These are phyloP conservation scores for Saccharomycopsis sp. DNA, from an alignment of 805 yeast genomes.

Conservation along the genomic window DNA sequence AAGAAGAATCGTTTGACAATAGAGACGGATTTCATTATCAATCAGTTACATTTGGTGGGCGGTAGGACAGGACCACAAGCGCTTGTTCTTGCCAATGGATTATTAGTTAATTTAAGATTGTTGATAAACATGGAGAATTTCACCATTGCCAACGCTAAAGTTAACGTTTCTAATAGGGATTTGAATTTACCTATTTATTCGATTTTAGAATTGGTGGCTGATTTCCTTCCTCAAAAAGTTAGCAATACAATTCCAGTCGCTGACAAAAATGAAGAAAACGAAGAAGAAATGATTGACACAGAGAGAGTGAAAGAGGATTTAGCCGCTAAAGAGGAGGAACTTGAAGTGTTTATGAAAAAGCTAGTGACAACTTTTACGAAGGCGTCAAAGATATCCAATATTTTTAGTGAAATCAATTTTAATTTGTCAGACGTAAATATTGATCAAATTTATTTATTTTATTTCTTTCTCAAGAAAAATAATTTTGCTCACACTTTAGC, in stretches of 20 bases:
- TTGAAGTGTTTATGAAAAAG: slow-evolving; percentile 6
- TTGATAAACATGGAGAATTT: neutral
- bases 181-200: slow-evolving; percentile 1
- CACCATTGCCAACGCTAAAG: neutral
- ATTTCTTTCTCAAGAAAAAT: slow-evolving; percentile 8
- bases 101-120: slow-evolving; percentile 2
- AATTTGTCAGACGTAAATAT: slow-evolving; percentile 24
- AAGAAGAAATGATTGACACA: neutral
- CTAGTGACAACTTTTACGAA: neutral
- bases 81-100: neutral
- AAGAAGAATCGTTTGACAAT: neutral
- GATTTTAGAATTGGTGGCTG: neutral
- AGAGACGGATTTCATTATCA: neutral
- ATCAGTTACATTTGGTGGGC: neutral
- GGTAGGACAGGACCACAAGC: neutral
- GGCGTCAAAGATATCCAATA: neutral
- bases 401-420: slow-evolving; percentile 24
- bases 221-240: neutral
- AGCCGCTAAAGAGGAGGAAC: neutral
- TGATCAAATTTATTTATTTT: slow-evolving; percentile 26
- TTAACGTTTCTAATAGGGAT: neutral
- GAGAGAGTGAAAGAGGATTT: slow-evolving; percentile 1
- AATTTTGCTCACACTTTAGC: neutral
- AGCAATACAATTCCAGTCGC: neutral
- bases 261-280: neutral